These are phyloP conservation scores for Leptomonas pyrrhocoris DNA, from an alignment of 208 protist species.

Conservation along the genomic window DNA sequence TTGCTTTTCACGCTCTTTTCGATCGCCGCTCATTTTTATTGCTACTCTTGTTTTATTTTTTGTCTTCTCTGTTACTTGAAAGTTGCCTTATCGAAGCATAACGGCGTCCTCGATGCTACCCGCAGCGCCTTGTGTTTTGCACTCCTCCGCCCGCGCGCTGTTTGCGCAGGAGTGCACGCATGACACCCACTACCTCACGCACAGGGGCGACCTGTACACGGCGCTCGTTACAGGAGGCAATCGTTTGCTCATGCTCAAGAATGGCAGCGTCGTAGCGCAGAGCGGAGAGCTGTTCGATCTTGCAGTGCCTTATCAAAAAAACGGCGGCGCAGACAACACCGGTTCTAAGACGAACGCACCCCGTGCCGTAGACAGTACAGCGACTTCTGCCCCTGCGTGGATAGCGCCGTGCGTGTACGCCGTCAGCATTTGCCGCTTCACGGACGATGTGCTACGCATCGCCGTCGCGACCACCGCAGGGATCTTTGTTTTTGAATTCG, in stretches of 20 bases:
- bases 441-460: slow-evolving; percentile 44
- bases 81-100: neutral
- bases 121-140: neutral
- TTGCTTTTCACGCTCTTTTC: neutral
- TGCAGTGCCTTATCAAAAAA: neutral
- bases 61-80: neutral
- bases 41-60: neutral
- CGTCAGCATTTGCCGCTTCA: slow-evolving; percentile 53
- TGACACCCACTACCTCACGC: slow-evolving; percentile 54
- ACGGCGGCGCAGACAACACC: neutral
- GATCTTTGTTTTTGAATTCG: slow-evolving; percentile 52
- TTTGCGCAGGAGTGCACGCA: slow-evolving; percentile 74
- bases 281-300: slow-evolving; percentile 33
- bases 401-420: slow-evolving; percentile 24
- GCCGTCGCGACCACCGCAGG: slow-evolving; percentile 47
- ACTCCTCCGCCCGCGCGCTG: slow-evolving; percentile 37
- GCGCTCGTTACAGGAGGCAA: slow-evolving; percentile 68
- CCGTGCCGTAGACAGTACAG: neutral
- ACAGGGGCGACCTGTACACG: slow-evolving; percentile 56
- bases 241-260: slow-evolving; percentile 63
- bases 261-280: slow-evolving; percentile 47
- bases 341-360: neutral
- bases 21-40: too few relatives aligned
- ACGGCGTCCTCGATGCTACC: neutral
- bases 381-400: neutral